Evolutionary conservation across 2,329 filamentous ascomycete species (phyloP), one percentile per base, ranked within the genome.

Genomic region (Colletotrichum melonis): DNA sequence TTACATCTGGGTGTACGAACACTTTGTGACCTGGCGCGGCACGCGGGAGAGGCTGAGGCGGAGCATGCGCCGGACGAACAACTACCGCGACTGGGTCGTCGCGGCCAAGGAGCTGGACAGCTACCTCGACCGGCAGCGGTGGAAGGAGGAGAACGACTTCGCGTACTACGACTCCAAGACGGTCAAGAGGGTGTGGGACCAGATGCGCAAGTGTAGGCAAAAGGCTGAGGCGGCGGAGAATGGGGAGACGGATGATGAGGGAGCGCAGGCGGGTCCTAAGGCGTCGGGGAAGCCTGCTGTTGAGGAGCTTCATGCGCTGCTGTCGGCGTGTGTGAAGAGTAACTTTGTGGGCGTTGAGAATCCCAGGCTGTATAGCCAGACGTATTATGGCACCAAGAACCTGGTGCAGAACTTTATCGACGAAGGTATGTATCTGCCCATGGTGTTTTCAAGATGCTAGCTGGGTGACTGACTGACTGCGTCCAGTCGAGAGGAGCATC

Each of bases 311-410:
- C 92, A 92, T 74, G 88, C 89, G 1, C 84, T 98, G 72, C 86
- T 97, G 24, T 95, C 98, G 84, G 94, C 94, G 16, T 98, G 95
- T 80, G 93, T 98, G 78, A 99, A 98, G 88, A 97, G 95, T 83
- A 98, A 99, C 80, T 99, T 98, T 83, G 95, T 94, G 22, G 97
- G 97, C 0, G 92, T 98, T 16, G 97, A 99, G 82, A 98, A 98
- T 78, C 92, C 96, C 11, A 90, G 95, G 67, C 85, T 99, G n/a
- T 99, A 99, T 81, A 97, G 94, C 78, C 95, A 98, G 84, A 97
- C 96, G 3, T 99, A 99, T 81, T 98, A 95, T 78, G 97, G 97
- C 38, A 98, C 97, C n/a, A 99, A 99, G 83, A 91, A 97, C 74
- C 84, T 98, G 76, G 94, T 98, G 35, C 97, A 98, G 82, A 92